Conservation (phyloP, 139 green algal species). For the Zygnema circumcarinatum region DNA sequence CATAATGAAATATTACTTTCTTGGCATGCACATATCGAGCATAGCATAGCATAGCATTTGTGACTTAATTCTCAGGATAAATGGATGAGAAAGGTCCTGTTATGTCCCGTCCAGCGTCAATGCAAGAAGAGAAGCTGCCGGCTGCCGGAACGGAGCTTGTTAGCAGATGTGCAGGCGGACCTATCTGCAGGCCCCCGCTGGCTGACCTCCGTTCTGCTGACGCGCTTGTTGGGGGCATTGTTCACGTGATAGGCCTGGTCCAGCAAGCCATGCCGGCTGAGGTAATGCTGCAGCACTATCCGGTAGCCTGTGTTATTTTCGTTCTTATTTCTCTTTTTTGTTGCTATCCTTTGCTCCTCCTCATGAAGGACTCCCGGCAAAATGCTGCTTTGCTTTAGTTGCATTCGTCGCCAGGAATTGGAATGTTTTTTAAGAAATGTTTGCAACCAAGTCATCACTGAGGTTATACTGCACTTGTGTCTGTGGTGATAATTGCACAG, state of each 20-base stretch:
- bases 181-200: not conserved
- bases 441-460: too few species aligned
- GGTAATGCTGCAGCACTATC: not conserved
- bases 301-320: not conserved
- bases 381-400: not conserved
- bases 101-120: too few species aligned
- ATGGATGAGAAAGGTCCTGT: too few species aligned
- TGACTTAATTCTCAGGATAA: too few species aligned
- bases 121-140: too few species aligned
- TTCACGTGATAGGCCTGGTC: not conserved
- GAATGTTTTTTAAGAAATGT: not conserved
- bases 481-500: not conserved
- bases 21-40: too few species aligned
- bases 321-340: not conserved
- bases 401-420: not conserved
- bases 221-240: not conserved
- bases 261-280: not conserved
- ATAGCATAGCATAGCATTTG: too few species aligned
- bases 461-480: not conserved
- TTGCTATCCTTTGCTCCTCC: not conserved
- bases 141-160: too few species aligned
- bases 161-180: too few species aligned
- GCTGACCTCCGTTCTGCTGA: not conserved
- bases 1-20: too few species aligned
- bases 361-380: not conserved